Percentiles rank a stretch among this genome's conserved stretches.
phyloP scores from a whole-genome alignment of 495 filamentous ascomycete species.

The Daldinia vernicosa region DNA sequence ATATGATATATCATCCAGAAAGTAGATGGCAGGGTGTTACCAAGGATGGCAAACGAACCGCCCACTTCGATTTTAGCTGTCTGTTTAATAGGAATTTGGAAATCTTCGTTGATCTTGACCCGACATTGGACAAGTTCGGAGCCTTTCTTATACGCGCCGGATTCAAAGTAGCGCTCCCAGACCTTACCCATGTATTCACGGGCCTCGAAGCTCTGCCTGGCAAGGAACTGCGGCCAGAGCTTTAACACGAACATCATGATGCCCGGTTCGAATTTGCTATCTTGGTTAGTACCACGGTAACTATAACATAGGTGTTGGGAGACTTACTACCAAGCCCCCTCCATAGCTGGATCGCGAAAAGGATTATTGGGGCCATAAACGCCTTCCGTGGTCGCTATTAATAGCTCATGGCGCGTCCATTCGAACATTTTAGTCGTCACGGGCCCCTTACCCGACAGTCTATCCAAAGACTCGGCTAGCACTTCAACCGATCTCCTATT shows the following conservation, averaged over 20 bases:
- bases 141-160: not conserved
- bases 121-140: not conserved
- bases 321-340: not conserved
- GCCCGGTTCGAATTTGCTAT: not conserved
- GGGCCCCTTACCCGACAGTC: not conserved
- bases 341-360: not conserved
- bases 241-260: not conserved
- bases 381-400: not conserved
- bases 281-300: not conserved
- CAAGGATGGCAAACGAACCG: not conserved
- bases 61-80: not conserved
- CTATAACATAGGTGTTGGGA: not conserved
- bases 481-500: too few species aligned
- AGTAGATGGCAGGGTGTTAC: not conserved
- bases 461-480: not conserved
- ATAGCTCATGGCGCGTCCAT: not conserved
- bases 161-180: constrained; percentile 12
- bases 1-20: not conserved
- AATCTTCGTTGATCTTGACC: not conserved
- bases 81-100: not conserved
- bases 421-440: not conserved
- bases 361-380: not conserved
- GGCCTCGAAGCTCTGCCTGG: not conserved
- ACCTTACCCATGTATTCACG: constrained; percentile 6
- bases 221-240: not conserved